Base-by-base conservation (phyloP, 2,329 filamentous ascomycete genomes). In the Cytospora piceicola region DNA sequence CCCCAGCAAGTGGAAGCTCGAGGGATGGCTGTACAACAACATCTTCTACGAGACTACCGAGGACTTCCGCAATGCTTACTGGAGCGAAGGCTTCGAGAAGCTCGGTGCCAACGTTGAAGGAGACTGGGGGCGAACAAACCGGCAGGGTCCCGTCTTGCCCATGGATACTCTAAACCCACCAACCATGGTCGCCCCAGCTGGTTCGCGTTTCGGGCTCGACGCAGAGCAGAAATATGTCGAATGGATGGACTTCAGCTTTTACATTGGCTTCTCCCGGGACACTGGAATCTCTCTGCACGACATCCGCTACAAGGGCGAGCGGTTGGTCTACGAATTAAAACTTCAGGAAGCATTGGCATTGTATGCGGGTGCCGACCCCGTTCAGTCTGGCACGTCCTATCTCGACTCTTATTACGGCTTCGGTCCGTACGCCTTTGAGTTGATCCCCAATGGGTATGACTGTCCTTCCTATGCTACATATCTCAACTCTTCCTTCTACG, bases 331-430 rank as follows among this genome's bases (percentile, higher is more conserved):
- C 64, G 84, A 87, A 69, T 75, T 88, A 1, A 80, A 80, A 3
- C 73, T 87, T 0, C 82, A 87, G 71, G 84, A 87, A 72, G 83
- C 84, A 0, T 73, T 85, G 9, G 80, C 83, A 1, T 81, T 84
- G 61, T 85, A 85, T 63, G 80, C 82, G 6, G 67, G 81, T 6
- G 78, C 77, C 52, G 81, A 85, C 58, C 83, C 82, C 0, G 71
- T 79, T 2, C 78, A 80, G 69, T 79, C 79, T 1, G 78, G 78
- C 20, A 80, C 78, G 0, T 73, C 78, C 0, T 85, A 82, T 64
- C 75, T 83, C 3, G 83, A 85, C 65, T 76, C 74, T 0, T 81
- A 76, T 62, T 83, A 82, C 64, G 80, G 82, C 20, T 80, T 85
- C 55, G 82, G 82, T 0, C 75, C 78, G 0, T 81, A 79, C 46